Evolutionary conservation across 805 yeast genomes (phyloP), one percentile per base, ranked within the genome.

Genomic region (Candida dendrica): DNA sequence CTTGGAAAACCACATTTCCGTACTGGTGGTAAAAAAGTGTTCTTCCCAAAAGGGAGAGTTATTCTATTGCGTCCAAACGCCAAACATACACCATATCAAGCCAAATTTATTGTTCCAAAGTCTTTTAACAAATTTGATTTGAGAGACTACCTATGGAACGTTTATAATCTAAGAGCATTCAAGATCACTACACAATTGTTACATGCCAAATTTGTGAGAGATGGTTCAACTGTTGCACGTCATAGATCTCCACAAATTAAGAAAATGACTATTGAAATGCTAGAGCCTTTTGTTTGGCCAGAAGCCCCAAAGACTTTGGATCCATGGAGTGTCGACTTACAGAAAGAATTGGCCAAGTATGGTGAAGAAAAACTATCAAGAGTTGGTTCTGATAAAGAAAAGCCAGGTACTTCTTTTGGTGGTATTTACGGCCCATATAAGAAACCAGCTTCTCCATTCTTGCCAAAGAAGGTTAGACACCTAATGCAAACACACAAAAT

Each of bases 241-340:
- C 78, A 74, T 66, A 77, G 95, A 64, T 69, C 72, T 7, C 80
- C 90, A 1, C 96, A 88, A 65, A 75, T 77, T 50, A 93, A 93
- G 70, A 90, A 89, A 65, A 93, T 93, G 98, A 91, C 96, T 18
- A 84, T 93, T 40, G 98, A 90, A 53, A 84, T 93, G 91, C 81
- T 79, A 44, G 88, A 91, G 50, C 98, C 99, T 19, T 93, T 93
- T 59, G 74, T 93, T 37, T 93, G 97, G 96, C 99, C 99, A 4
- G 82, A 75, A 32, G 74, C 70, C 46, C 74, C 76, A 19, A 39
- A 45, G 20, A 64, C 71, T 37, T 68, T 69, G 49, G 64, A 64
- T 42, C 60, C 68, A 22, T 64, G 73, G 69, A 55, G 66, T 49
- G 52, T 63, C 42, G 46, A 63, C 44, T 43, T 72, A 61, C 64